Evolutionary conservation across 2,329 filamentous ascomycete species (phyloP), one percentile per base, ranked within the genome.

Genomic region (Allantophomopsis cytisporea): DNA sequence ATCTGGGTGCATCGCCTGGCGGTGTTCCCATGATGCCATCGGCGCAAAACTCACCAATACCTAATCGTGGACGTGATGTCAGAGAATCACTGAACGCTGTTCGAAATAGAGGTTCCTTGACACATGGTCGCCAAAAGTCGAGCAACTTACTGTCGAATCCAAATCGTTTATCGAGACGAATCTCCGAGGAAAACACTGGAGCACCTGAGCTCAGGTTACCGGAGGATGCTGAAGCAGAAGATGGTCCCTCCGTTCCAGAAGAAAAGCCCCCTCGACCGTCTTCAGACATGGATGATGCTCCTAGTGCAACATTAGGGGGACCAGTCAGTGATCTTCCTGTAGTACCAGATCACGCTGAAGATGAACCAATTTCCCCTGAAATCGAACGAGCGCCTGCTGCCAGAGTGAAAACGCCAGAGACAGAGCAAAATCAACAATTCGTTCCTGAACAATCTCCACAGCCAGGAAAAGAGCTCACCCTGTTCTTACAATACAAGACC

Each of bases 401-500:
- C 14, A 15, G 57, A 53, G 33, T 48, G 56, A 45, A 58, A 21
- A 62, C 63, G 1, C 61, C 62, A 2, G 65, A 69, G 37, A 39
- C 38, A 12, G 39, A 18, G 43, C 73, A 68, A 41, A 64, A 68
- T 20, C 65, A 68, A 38, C 69, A 69, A 33, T 76, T 74, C 45
- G 58, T 63, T 21, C 66, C 75, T 16, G 78, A 80, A 33, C 67
- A 69, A 38, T 83, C 82, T 1, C 86, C 85, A 7, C 79, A 67
- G 7, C 62, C 78, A 6, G 80, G 79, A 7, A 94, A 94, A 55
- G 87, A 95, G 49, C 68, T 98, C 38, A 96, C 89, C 0, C 65
- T 98, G 31, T 98, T 96, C 57, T 60, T 96, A 44, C 89, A 96
- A 60, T 95, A 96, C 64, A 94, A 93, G 57, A 91, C 83, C 50